Base-by-base conservation (phyloP, 2,329 filamentous ascomycete species). In the Plenodomus lindquistii region DNA sequence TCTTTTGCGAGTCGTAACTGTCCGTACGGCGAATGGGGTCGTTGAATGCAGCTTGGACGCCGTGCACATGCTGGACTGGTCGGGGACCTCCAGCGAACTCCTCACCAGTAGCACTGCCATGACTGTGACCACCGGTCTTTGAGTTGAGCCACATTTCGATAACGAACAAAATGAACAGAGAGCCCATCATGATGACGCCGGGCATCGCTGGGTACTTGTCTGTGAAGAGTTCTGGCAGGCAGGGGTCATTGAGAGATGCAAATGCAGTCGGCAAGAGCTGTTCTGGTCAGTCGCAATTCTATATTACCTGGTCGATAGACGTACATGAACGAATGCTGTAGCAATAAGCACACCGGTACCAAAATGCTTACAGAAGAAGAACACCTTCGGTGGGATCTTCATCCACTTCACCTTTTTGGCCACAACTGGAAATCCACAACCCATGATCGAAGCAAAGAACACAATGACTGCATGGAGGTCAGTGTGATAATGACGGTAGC, bases 261-360 rank as follows among this genome's bases (percentile, higher is more conserved):
- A 85, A 86, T 15, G 83, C 83, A 3, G 81, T 84, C 0, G 83
- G 83, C 6, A 86, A 77, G 56, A 85, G 75, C 70, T 73, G 44
- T 27, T 5, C 2, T 17, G 7, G 15, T 43, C 22, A 44, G 40
- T 18, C 13, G 35, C 5, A 17, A 24, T n/a, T 19, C 22, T 16
- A 20, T 6, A 16, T 8, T 24, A 7, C 16, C 7, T 6, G 5
- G 9, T 21, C 18, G 22, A 8, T n/a, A 21, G 8, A 54, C 69
- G 46, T 56, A 73, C 70, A 73, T 93, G 89, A 20, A 93, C 88
- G 64, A 94, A 94, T 46, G 89, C 89, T 1, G 89, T 94, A 10
- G 90, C 89, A 53, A 94, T 86, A n/a, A 94, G 77, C 17, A 94
- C 90, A 50, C 89, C 89, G 1, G 89, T 94, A 64, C 89, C 71